These are phyloP conservation scores for Leucaena leucocephala DNA, from an alignment of 306 rosid genomes.

Conservation along the genomic window DNA sequence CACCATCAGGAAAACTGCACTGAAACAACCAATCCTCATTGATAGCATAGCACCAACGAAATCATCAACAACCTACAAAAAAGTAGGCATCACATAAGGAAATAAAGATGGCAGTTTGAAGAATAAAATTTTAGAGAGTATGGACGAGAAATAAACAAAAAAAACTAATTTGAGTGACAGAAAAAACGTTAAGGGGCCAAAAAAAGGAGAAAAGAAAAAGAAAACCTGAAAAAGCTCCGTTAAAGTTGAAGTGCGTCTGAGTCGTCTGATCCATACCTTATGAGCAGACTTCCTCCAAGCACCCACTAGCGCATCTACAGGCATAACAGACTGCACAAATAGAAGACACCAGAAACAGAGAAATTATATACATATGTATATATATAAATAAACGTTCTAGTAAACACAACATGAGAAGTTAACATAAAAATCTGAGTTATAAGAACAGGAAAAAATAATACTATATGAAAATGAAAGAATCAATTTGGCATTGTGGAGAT, in stretches of 20 bases:
- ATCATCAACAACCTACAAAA: conserved; percentile 79
- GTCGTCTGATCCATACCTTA: conserved; percentile 91
- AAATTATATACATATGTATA: background rate
- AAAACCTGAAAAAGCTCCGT: conserved; percentile 82
- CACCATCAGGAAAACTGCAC: conserved; percentile 45
- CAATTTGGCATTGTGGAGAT: background rate
- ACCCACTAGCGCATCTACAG: conserved; percentile 83
- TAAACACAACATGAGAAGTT: conserved; percentile 4
- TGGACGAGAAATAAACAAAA: background rate
- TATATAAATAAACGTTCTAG: background rate
- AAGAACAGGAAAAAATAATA: conserved; percentile 11
- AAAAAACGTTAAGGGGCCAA: background rate
- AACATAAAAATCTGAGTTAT: conserved; percentile 13
- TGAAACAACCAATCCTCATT: conserved; percentile 69
- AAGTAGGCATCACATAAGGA: conserved; percentile 9
- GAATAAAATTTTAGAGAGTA: too few species aligned
- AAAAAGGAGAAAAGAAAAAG: conserved; percentile 16
- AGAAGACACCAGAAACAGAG: conserved; percentile 27
- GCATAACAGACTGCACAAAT: conserved; percentile 83
- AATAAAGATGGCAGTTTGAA: background rate
- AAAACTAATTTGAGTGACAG: background rate
- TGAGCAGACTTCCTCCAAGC: conserved; percentile 99
- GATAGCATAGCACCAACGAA: conserved; percentile 88
- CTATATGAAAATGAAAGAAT: background rate
- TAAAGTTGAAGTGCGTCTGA: conserved; percentile 86